phyloP scores from a whole-genome alignment of 129 eudicot genomes.

The Smallanthus sonchifolius region DNA sequence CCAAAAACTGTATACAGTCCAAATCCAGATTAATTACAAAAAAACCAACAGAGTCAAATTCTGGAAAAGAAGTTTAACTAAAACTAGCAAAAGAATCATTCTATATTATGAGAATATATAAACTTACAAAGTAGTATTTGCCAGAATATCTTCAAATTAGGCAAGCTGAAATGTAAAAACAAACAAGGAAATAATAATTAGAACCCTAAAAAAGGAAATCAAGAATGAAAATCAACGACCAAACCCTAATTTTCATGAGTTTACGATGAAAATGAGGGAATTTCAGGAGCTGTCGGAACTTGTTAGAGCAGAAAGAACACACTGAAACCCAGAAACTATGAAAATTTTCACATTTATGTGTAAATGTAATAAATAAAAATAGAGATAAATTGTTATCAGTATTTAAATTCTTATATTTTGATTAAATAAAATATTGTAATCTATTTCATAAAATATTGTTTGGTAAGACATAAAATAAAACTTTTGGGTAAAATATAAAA shows the following conservation, averaged over 20 bases:
- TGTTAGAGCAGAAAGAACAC: slow-evolving; percentile 10
- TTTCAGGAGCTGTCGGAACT: slow-evolving; percentile 16
- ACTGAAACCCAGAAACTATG: slow-evolving; percentile 33
- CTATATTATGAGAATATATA: not conserved
- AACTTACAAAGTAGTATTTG: slow-evolving; percentile 2
- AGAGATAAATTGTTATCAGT: not conserved
- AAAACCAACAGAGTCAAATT: not conserved
- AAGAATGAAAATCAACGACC: not conserved
- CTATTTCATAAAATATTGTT: too few relatives aligned
- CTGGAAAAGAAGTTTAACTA: not conserved
- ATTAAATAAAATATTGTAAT: not conserved
- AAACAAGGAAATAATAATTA: slow-evolving; percentile 2
- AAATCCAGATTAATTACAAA: slow-evolving; percentile 10
- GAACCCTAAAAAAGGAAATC: not conserved
- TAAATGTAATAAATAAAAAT: not conserved
- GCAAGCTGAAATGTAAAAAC: slow-evolving; percentile 16
- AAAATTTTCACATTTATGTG: slow-evolving; percentile 9
- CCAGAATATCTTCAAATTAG: slow-evolving; percentile 22
- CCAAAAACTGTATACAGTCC: not conserved
- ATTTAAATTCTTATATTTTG: not conserved
- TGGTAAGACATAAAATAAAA: too few relatives aligned
- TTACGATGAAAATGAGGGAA: slow-evolving; percentile 17
- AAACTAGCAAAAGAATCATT: slow-evolving; percentile 15
- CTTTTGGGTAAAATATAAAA: too few relatives aligned
- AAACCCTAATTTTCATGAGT: slow-evolving; percentile 2